Percentiles rank a stretch among this genome's conserved stretches.
These are phyloP conservation scores for Pseudopediastrum boryanum DNA, from an alignment of 139 green algal species.

Conservation along the genomic window DNA sequence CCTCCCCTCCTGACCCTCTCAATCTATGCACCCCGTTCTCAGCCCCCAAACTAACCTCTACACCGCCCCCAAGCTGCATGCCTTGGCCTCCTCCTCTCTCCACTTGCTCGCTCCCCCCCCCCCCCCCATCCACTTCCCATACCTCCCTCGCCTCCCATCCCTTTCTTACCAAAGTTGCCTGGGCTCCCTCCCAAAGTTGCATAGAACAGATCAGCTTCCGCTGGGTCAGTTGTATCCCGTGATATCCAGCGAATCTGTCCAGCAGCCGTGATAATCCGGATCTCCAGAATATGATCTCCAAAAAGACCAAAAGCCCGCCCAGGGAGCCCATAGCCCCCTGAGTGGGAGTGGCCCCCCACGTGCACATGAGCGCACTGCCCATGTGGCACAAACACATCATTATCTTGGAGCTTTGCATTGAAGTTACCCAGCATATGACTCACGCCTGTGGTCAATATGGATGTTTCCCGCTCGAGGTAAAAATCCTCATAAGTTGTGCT, in stretches of 20 bases:
- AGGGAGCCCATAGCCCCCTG: conserved; percentile 32
- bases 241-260: no score
- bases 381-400: conserved; percentile 15
- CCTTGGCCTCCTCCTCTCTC: no score
- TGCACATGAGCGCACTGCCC: conserved; percentile 24
- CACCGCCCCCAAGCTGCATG: no score
- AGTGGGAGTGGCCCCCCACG: conserved; percentile 20
- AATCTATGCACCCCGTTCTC: no score
- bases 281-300: conserved; percentile 23
- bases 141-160: no score
- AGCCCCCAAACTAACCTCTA: no score
- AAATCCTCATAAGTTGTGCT: conserved; percentile 15
- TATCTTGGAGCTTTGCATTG: neutral
- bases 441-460: conserved; percentile 1
- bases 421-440: conserved; percentile 3
- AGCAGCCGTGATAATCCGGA: no score
- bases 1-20: no score
- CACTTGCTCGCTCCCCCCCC: no score
- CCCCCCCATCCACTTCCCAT: no score
- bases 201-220: conserved; percentile 25
- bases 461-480: neutral
- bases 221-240: no score
- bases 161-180: conserved; percentile 17
- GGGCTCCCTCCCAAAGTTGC: conserved; percentile 19
- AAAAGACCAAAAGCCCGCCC: conserved; percentile 30